Evolutionary conservation across 768 basidiomycete genomes (phyloP), one percentile per base, ranked within the genome.

Genomic region (Agrocybe pediades): DNA sequence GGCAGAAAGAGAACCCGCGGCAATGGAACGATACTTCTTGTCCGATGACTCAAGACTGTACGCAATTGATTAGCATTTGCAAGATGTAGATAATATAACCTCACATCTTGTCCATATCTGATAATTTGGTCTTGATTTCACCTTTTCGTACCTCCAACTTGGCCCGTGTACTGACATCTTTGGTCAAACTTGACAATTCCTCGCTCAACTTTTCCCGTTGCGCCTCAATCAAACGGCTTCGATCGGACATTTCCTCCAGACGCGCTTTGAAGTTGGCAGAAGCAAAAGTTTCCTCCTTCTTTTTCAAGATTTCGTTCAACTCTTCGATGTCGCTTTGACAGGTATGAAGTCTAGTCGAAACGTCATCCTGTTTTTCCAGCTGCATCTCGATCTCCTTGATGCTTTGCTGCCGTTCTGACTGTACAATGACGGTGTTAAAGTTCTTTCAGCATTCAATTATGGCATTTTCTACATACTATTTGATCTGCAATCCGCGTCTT

Each of bases 131-230:
- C 65, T 78, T 82, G 41, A 86, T 66, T 58, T 95, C 91, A 1
- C 74, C 74, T 54, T 85, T 76, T 64, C 92, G 90, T 56, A 96
- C 63, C 36, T 88, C 84, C 48, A 98, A 67, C 61, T 83, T 87
- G 2, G 95, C 92, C 41, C 96, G 76, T 1, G 83, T 75, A 49
- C 95, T 90, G 0, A 91, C 87, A 65, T 98, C 94, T 41, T 83
- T 62, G 60, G 84, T 92, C 60, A 97, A 70, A 1, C 76, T 71
- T 26, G 83, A 77, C 39, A 95, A 76, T 56, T 97, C 95, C 0
- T 68, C 59, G 50, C 87, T 90, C 55, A 96, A 71, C 17, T 68
- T 66, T 16, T 95, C 92, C 46, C 88, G 76, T 43, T 76, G 78
- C 29, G 83, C 84, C 55, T 98, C 92, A 46, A 92, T 72, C 21